Evolutionary conservation across 2,329 filamentous ascomycete genomes (phyloP), one percentile per base, ranked within the genome.

Genomic region (Cordyceps cateniannulata): DNA sequence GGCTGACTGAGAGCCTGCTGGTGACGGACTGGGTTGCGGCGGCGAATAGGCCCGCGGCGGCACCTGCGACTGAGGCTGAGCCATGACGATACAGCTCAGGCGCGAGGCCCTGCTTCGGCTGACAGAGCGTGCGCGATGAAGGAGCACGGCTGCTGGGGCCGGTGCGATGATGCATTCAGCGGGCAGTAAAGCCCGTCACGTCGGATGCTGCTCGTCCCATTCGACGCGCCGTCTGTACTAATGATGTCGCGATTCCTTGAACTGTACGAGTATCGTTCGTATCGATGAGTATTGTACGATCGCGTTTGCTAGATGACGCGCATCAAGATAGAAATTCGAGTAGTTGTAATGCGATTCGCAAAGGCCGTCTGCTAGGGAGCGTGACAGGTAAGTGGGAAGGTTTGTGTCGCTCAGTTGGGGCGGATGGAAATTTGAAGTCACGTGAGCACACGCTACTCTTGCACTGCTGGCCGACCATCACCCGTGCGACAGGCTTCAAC

Each of bases 11-110:
- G 81, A 78, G 24, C 81, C 77, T 54, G 78, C 81, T 49, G 87
- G 85, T 25, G 87, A 87, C 25, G 85, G 81, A 40, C 82, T 80
- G 53, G 81, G 81, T 61, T 84, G 86, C 32, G 83, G 81, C 66
- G 85, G 85, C 63, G 86, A 87, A 73, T 84, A 90, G 59, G 79
- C 76, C 65, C 81, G 79, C 60, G 81, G 79, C 56, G 81, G 76
- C 66, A 73, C 71, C 72, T 74, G 72, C n/a, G 77, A 75, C 65
- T 85, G 83, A 56, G 83, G 81, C 70, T 87, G 85, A 68, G 85
- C 83, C 85, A 87, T 84, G 65, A 65, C 65, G 58, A 35, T 29
- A 35, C 55, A 49, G 45, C 32, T 53, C 59, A 52, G 47, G 52
- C 52, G 40, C 52, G 38, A 24, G 53, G 35, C 60, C 45, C 29